phyloP scores from a whole-genome alignment of 257 asterid genomes.

The Plectranthus barbatus region DNA sequence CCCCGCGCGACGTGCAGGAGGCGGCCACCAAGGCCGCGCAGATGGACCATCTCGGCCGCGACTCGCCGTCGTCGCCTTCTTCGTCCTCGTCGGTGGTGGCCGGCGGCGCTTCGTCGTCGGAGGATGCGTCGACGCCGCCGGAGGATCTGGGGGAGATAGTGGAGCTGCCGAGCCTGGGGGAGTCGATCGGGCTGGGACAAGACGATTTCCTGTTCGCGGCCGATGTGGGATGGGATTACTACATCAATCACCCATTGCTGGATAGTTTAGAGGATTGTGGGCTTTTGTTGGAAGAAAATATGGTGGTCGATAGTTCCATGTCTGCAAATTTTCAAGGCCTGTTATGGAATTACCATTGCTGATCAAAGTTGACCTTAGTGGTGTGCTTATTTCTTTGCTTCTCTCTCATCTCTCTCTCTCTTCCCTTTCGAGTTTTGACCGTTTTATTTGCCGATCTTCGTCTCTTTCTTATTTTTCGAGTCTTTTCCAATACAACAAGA shows the following conservation, averaged over 20 bases:
- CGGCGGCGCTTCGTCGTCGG: constrained; percentile 20
- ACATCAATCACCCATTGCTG: constrained; percentile 27
- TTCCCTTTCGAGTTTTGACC: constrained; percentile 16
- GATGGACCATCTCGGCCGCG: constrained; percentile 31
- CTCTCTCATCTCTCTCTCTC: no score
- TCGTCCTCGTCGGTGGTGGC: no score
- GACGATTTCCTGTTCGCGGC: constrained; percentile 19
- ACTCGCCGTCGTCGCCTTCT: neutral
- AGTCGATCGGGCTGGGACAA: constrained; percentile 21
- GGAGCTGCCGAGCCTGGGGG: constrained; percentile 52
- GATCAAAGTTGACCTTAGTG: neutral
- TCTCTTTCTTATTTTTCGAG: neutral
- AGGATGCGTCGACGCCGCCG: constrained; percentile 3
- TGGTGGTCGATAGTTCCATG: constrained; percentile 22
- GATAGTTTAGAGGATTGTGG: constrained; percentile 34
- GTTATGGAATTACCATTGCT: constrained; percentile 35
- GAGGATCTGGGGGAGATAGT: constrained; percentile 65
- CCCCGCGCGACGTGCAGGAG: constrained; percentile 75
- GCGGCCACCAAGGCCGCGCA: constrained; percentile 72
- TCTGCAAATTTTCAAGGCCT: constrained; percentile 29
- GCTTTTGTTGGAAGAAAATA: constrained; percentile 31
- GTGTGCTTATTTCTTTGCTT: neutral
- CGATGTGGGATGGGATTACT: constrained; percentile 39
- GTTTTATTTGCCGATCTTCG: constrained; percentile 2
- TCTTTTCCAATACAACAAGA: neutral